Evolutionary conservation across 768 basidiomycete genomes (phyloP).

Genomic region (Kondoa subrosea): DNA sequence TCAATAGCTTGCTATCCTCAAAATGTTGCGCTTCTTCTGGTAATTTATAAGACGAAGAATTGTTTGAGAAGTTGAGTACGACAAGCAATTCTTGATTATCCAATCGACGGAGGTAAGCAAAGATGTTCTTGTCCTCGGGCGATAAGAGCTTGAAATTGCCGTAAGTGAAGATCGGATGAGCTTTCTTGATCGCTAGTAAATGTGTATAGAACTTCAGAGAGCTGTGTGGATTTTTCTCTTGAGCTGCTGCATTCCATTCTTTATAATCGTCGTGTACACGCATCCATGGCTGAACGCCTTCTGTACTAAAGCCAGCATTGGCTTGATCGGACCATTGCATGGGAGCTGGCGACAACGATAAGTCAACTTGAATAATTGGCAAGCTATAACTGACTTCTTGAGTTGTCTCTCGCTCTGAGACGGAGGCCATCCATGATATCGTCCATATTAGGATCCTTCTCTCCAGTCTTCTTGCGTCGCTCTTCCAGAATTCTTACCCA

Average conservation of each 20-base stretch:
- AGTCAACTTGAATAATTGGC: too few species aligned
- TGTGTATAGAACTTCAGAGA: conserved; percentile 48
- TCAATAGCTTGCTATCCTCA: background rate
- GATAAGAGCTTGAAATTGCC: conserved; percentile 45
- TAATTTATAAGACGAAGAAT: background rate
- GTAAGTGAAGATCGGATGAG: conserved; percentile 43
- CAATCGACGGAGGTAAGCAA: conserved; percentile 41
- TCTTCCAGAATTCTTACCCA: background rate
- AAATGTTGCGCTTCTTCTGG: background rate
- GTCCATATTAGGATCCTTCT: conserved; percentile 10
- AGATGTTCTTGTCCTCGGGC: conserved; percentile 38
- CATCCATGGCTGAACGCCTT: conserved; percentile 36
- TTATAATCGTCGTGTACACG: conserved; percentile 21
- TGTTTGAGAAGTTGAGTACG: conserved; percentile 27
- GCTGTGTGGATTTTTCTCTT: conserved; percentile 39
- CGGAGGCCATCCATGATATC: conserved; percentile 17
- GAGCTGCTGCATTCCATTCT: conserved; percentile 33
- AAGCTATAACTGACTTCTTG: too few species aligned
- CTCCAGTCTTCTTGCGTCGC: background rate
- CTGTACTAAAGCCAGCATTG: conserved; percentile 51
- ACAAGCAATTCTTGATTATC: conserved; percentile 29
- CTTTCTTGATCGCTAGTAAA: conserved; percentile 42
- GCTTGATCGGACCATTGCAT: conserved; percentile 34
- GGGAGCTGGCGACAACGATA: too few species aligned
- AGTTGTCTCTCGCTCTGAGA: conserved; percentile 43